phyloP scores from a whole-genome alignment of 176 grass and related monocot species.

The Typha latifolia region DNA sequence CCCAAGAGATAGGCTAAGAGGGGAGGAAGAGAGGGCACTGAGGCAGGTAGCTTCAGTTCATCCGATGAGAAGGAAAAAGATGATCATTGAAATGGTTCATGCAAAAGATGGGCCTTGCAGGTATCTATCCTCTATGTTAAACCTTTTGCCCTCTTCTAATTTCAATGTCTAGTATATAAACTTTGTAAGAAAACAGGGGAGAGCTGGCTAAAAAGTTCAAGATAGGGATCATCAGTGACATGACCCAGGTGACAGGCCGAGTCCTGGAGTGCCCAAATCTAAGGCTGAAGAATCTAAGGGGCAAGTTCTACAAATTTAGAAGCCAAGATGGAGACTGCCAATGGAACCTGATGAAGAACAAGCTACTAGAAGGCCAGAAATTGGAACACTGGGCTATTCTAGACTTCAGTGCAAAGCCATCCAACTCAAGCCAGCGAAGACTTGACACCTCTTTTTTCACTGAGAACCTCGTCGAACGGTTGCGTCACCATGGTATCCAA shows the following conservation, averaged over 20 bases:
- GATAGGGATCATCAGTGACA: constrained; percentile 34
- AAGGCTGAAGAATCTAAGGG: constrained; percentile 20
- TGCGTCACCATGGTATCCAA: constrained; percentile 25
- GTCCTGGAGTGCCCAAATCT: constrained; percentile 37
- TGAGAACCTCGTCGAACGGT: constrained; percentile 21
- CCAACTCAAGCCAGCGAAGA: not conserved
- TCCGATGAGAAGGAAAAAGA: constrained; percentile 11
- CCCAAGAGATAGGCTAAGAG: constrained; percentile 29
- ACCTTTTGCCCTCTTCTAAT: constrained; percentile 5
- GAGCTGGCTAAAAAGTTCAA: constrained; percentile 35
- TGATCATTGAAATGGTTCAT: constrained; percentile 24
- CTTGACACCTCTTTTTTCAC: constrained; percentile 20
- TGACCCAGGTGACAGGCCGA: constrained; percentile 44
- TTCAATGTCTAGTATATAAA: not conserved
- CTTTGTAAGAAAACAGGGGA: constrained; percentile 35
- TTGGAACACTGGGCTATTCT: constrained; percentile 41
- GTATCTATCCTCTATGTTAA: constrained; percentile 2
- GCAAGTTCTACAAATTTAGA: constrained; percentile 13
- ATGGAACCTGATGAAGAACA: constrained; percentile 37
- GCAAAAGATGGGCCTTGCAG: constrained; percentile 49
- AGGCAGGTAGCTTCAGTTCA: constrained; percentile 16
- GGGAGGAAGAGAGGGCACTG: not conserved
- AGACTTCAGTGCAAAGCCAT: constrained; percentile 32
- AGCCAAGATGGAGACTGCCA: constrained; percentile 22
- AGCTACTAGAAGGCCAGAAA: constrained; percentile 22